A percentile compares a stretch with the other conserved stretches of the same genome.
These are phyloP conservation scores for Pseudogymnoascus sp. DNA, from an alignment of 2,329 filamentous ascomycete genomes.

Conservation along the genomic window DNA sequence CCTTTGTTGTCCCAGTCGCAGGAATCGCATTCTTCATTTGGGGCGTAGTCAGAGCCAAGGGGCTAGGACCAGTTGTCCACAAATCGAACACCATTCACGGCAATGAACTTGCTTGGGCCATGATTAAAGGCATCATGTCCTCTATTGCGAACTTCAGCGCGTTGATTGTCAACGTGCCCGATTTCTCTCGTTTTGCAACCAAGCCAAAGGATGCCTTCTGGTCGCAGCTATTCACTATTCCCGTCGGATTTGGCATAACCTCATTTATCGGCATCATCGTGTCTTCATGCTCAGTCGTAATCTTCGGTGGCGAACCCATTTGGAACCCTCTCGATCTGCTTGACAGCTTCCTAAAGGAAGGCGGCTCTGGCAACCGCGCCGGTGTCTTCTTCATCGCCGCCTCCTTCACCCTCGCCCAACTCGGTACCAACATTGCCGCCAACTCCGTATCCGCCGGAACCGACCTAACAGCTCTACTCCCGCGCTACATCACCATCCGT, in stretches of 20 bases:
- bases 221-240: slow-evolving; percentile 71
- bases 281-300: slow-evolving; percentile 61
- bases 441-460: slow-evolving; percentile 73
- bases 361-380: slow-evolving; percentile 59
- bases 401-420: slow-evolving; percentile 68
- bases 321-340: slow-evolving; percentile 68
- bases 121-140: slow-evolving; percentile 80
- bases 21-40: slow-evolving; percentile 82
- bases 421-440: slow-evolving; percentile 81
- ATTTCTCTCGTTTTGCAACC: slow-evolving; percentile 75
- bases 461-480: slow-evolving; percentile 71
- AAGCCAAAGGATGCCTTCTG: slow-evolving; percentile 70
- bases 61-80: slow-evolving; percentile 72
- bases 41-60: slow-evolving; percentile 73
- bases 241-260: slow-evolving; percentile 64
- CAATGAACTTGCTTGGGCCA: slow-evolving; percentile 66
- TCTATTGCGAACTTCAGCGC: slow-evolving; percentile 88
- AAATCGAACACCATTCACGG: slow-evolving; percentile 57
- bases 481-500: slow-evolving; percentile 74
- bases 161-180: slow-evolving; percentile 70
- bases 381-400: slow-evolving; percentile 66
- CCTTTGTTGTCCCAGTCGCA: slow-evolving; percentile 73
- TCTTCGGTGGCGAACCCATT: slow-evolving; percentile 54
- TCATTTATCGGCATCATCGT: slow-evolving; percentile 79
- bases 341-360: slow-evolving; percentile 58